Conservation (phyloP, 805 yeast species). For the Candida hispaniensis region DNA sequence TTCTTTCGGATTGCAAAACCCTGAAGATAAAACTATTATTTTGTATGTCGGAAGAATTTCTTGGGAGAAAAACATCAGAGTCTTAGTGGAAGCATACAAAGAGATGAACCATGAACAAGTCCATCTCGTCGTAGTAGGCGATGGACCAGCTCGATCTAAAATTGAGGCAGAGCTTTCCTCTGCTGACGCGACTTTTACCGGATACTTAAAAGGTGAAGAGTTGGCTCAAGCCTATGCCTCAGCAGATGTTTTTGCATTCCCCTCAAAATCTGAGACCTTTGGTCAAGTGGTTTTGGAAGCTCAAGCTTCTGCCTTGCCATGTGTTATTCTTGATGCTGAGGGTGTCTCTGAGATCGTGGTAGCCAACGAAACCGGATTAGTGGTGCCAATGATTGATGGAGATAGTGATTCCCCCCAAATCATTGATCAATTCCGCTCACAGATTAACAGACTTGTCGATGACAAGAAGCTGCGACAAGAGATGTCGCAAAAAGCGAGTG, state of each 20-base stretch:
- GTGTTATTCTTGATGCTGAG: constrained; percentile 18
- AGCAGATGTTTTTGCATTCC: constrained; percentile 19
- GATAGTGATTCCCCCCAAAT: background rate
- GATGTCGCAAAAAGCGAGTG: constrained; percentile 13
- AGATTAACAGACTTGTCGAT: constrained; percentile 13
- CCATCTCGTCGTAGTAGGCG: constrained; percentile 19
- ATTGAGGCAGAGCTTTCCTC: constrained; percentile 16
- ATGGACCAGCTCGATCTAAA: constrained; percentile 18
- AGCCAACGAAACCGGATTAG: constrained; percentile 16
- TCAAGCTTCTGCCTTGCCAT: constrained; percentile 20
- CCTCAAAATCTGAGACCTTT: constrained; percentile 19
- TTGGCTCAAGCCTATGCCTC: constrained; percentile 19
- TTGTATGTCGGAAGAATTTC: constrained; percentile 20
- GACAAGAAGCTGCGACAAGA: constrained; percentile 8
- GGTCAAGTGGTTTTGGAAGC: constrained; percentile 21
- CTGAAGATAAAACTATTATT: constrained; percentile 14
- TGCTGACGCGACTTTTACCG: constrained; percentile 18
- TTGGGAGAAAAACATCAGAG: constrained; percentile 20
- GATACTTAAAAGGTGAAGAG: constrained; percentile 19
- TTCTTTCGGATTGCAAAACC: constrained; percentile 14
- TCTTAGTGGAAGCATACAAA: constrained; percentile 18
- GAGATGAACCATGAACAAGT: constrained; percentile 17
- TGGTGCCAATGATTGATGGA: constrained; percentile 8
- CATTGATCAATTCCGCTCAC: background rate
- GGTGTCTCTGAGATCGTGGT: constrained; percentile 20